A percentile compares a stretch with the other conserved stretches of the same genome.
Conservation (phyloP, 2,329 filamentous ascomycete genomes). For the Arachnopeziza araneosa region DNA sequence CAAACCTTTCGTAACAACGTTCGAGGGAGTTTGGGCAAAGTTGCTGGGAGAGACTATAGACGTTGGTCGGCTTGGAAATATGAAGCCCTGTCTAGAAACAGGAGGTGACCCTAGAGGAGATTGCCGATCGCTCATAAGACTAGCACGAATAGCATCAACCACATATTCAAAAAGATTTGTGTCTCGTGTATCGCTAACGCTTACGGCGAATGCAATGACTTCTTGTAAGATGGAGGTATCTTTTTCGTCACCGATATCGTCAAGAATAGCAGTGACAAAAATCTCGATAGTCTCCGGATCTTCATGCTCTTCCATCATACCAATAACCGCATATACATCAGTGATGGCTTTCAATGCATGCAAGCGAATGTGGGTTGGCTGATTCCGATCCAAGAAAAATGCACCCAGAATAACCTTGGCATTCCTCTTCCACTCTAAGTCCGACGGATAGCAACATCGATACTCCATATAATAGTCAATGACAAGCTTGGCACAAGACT, state of each 20-base stretch:
- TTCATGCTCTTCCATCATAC: slow-evolving; percentile 49
- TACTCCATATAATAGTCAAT: slow-evolving; percentile 65
- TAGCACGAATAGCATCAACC: slow-evolving; percentile 44
- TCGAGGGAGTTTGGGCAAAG: slow-evolving; percentile 49
- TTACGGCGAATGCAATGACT: slow-evolving; percentile 58
- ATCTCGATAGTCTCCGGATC: slow-evolving; percentile 51
- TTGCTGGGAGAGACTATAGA: slow-evolving; percentile 8
- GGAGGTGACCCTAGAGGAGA: slow-evolving; percentile 35
- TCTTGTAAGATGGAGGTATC: slow-evolving; percentile 61
- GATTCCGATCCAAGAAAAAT: slow-evolving; percentile 57
- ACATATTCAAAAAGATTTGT: slow-evolving; percentile 54
- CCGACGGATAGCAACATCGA: slow-evolving; percentile 66
- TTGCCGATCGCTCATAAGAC: slow-evolving; percentile 44
- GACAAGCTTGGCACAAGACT: slow-evolving; percentile 58
- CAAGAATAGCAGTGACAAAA: slow-evolving; percentile 56
- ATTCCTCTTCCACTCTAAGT: slow-evolving; percentile 62
- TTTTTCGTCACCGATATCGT: slow-evolving; percentile 55
- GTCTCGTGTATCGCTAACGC: slow-evolving; percentile 56
- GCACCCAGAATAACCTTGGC: slow-evolving; percentile 53
- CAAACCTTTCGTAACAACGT: slow-evolving; percentile 66
- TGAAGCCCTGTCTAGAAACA: slow-evolving; percentile 22
- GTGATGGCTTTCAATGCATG: slow-evolving; percentile 54
- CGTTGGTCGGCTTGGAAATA: slow-evolving; percentile 13
- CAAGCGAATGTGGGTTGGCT: slow-evolving; percentile 57
- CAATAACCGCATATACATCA: slow-evolving; percentile 43